phyloP scores from a whole-genome alignment of 108 stramenopile species.

The Conticribra weissflogii region DNA sequence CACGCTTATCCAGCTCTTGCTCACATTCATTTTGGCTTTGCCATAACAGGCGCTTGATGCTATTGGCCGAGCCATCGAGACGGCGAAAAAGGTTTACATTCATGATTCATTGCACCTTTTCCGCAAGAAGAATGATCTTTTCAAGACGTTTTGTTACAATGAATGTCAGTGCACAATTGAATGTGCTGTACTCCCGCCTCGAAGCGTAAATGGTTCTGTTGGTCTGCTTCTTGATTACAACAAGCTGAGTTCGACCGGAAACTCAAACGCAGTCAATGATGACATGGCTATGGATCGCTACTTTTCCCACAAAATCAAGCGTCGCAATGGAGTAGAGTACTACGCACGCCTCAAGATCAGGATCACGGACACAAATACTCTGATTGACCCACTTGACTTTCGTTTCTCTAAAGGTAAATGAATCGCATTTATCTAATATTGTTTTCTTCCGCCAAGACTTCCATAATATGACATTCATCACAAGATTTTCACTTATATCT shows the following conservation, averaged over 20 bases:
- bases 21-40: background rate
- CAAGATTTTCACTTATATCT: background rate
- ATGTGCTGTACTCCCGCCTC: slow-evolving; percentile 34
- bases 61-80: slow-evolving; percentile 8
- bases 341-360: slow-evolving; percentile 17
- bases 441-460: background rate
- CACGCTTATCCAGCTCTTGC: too few species aligned
- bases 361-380: background rate
- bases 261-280: background rate
- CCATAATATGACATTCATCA: background rate
- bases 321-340: slow-evolving; percentile 1
- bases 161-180: background rate
- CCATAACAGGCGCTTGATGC: slow-evolving; percentile 8
- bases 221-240: slow-evolving; percentile 31
- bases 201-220: slow-evolving; percentile 7
- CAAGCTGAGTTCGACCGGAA: background rate
- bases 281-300: too few species aligned
- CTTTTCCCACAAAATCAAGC: slow-evolving; percentile 23
- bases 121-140: slow-evolving; percentile 7
- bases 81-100: slow-evolving; percentile 16
- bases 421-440: background rate
- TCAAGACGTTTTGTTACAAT: slow-evolving; percentile 22
- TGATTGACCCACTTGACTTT: slow-evolving; percentile 36
- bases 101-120: slow-evolving; percentile 13
- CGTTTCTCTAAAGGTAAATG: slow-evolving; percentile 19